These are phyloP conservation scores for Pseudogymnoascus sp. DNA, from an alignment of 2,329 filamentous ascomycete species.

Conservation along the genomic window DNA sequence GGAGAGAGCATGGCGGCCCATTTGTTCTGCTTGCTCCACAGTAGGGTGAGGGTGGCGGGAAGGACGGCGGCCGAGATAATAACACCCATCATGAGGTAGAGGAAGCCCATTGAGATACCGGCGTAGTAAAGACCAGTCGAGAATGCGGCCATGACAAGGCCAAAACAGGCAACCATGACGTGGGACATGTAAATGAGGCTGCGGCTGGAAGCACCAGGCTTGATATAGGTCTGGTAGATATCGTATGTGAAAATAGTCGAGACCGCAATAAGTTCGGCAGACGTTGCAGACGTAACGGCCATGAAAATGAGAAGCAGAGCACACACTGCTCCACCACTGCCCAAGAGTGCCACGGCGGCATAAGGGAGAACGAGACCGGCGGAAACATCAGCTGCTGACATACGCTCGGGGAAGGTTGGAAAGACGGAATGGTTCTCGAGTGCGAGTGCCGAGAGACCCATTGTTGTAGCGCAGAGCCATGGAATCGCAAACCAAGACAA, in stretches of 20 bases:
- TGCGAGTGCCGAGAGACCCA: conserved; percentile 74
- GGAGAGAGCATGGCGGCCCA: conserved; percentile 64
- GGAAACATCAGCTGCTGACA: conserved; percentile 65
- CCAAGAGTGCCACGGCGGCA: conserved; percentile 74
- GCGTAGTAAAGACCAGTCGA: conserved; percentile 58
- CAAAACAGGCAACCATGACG: conserved; percentile 63
- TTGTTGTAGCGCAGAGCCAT: conserved; percentile 80
- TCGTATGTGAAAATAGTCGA: conserved; percentile 81
- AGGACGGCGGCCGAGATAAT: conserved; percentile 82
- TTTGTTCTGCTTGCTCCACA: conserved; percentile 75
- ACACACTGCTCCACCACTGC: conserved; percentile 69
- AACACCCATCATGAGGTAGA: conserved; percentile 86
- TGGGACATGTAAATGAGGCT: conserved; percentile 76
- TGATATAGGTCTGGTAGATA: conserved; percentile 79
- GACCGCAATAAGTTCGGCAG: conserved; percentile 77
- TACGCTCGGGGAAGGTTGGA: conserved; percentile 65
- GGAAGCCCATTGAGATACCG: conserved; percentile 75
- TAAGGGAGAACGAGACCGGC: conserved; percentile 81
- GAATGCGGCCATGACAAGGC: conserved; percentile 69
- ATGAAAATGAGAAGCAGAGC: conserved; percentile 80
- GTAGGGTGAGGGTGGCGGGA: conserved; percentile 69
- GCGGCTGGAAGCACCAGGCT: conserved; percentile 66
- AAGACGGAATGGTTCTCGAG: conserved; percentile 67
- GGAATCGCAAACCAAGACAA: conserved; percentile 90
- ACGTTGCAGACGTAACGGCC: conserved; percentile 80